Conservation (phyloP, 768 basidiomycete genomes). For the Podaxis sp. region DNA sequence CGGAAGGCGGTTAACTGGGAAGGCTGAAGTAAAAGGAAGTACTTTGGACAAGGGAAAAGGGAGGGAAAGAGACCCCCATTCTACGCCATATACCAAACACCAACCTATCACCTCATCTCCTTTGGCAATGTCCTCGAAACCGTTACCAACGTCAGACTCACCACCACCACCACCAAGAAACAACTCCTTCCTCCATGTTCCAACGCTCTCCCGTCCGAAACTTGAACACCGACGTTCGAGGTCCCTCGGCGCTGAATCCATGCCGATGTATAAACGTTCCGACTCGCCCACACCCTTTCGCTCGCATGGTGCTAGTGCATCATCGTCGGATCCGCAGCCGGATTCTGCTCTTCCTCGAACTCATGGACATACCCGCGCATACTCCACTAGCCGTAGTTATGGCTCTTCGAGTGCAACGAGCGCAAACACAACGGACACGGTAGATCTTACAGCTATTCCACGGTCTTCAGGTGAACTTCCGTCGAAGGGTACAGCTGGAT, state of each 20-base stretch:
- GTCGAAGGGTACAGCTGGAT: constrained; percentile 19
- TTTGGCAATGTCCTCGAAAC: constrained; percentile 7
- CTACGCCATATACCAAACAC: constrained; percentile 9
- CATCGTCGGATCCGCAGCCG: background rate
- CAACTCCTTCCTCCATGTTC: constrained; percentile 1
- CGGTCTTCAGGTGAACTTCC: constrained; percentile 18
- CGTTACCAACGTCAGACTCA: background rate
- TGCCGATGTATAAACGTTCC: background rate
- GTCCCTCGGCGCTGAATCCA: constrained; percentile 11
- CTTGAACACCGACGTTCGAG: constrained; percentile 13
- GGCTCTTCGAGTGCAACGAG: background rate
- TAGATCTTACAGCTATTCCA: constrained; percentile 13
- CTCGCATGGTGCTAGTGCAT: background rate
- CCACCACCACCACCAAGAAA: background rate
- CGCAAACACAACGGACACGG: background rate
- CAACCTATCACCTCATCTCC: constrained; percentile 12
- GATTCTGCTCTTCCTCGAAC: background rate
- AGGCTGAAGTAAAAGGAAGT: constrained; percentile 15
- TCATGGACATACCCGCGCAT: background rate
- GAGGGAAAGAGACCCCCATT: constrained; percentile 12
- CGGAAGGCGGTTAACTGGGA: constrained; percentile 19
- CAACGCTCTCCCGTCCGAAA: background rate
- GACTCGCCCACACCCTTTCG: constrained; percentile 3
- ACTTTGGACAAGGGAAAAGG: constrained; percentile 18
- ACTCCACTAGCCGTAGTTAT: constrained; percentile 4